A percentile compares a stretch with the other conserved stretches of the same genome.
Evolutionary conservation across 2,329 filamentous ascomycete genomes (phyloP).

Genomic region (Didymellaceae sp.): DNA sequence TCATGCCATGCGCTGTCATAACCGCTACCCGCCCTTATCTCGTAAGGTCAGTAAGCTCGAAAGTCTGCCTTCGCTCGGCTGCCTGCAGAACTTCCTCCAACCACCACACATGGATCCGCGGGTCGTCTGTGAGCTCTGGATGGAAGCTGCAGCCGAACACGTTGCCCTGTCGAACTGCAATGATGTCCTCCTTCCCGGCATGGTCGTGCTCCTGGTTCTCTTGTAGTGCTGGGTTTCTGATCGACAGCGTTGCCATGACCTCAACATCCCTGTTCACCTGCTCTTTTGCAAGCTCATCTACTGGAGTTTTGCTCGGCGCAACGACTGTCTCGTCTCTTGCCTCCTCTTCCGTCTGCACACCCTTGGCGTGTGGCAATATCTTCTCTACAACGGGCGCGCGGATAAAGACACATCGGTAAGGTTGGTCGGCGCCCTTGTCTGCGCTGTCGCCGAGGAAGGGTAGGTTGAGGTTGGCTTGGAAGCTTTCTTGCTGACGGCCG

Average conservation of each 20-base stretch:
- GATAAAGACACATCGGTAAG: constrained; percentile 89
- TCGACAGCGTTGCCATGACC: constrained; percentile 64
- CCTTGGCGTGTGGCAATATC: constrained; percentile 63
- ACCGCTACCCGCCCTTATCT: constrained; percentile 10
- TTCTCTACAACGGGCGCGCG: constrained; percentile 91
- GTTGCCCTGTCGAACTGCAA: constrained; percentile 89
- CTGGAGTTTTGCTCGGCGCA: constrained; percentile 61
- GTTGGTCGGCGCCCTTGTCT: constrained; percentile 44
- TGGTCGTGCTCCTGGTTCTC: constrained; percentile 54
- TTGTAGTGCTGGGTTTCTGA: constrained; percentile 57
- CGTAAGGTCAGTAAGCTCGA: constrained; percentile 41
- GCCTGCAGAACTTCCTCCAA: constrained; percentile 67
- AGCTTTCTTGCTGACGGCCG: constrained; percentile 90
- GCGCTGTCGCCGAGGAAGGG: constrained; percentile 65
- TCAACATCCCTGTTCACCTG: constrained; percentile 60
- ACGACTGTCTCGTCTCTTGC: constrained; percentile 59
- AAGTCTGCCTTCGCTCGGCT: constrained; percentile 38
- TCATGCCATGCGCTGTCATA: constrained; percentile 1
- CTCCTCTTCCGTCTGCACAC: constrained; percentile 60
- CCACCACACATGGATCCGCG: constrained; percentile 95
- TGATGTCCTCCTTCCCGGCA: constrained; percentile 68
- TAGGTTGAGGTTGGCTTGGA: constrained; percentile 76
- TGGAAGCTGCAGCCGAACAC: constrained; percentile 96
- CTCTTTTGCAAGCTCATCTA: constrained; percentile 53
- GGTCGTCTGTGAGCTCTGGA: constrained; percentile 87